Base-by-base conservation (phyloP, 345 rosid genomes). In the Bretschneidera sinensis region DNA sequence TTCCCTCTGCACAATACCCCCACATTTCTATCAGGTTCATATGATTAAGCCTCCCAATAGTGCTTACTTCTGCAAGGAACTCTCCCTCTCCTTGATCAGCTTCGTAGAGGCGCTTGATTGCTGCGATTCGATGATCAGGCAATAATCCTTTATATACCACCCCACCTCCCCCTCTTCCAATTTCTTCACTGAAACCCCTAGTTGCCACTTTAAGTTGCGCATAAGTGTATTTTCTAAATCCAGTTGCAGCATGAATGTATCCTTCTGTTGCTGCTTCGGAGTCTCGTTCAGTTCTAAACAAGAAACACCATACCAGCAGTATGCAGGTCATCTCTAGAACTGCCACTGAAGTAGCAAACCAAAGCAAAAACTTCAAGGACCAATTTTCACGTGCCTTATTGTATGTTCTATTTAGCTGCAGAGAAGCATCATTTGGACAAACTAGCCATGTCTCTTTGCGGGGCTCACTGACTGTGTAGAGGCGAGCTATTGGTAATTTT, bases 41-140 rank as follows among this genome's bases (percentile, higher is more conserved):
- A 64, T 76, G 80, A 28, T 76, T 76, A 19, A 76, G 69, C 57
- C 50, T 72, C 43, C 74, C 80, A 24, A 76, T 76, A 6, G 74
- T 68, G 77, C 68, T 59, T 19, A 76, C 65, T 67, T 76, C 80
- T 43, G 74, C 74, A 11, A 66, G 51, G 47, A 76, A 76, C 23
- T 69, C 81, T 17, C 65, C 81, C 48, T 72, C 81, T 10, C 70
- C 74, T 55, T 66, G 69, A n/a, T 65, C 34, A 1, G 71, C 75
- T 16, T 58, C 68, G 10, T 45, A 49, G 9, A 77, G 72, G 8
- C 25, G 33, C 55, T 77, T 77, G 48, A 77, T 47, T 9, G 81
- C 77, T 17, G 50, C 72, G 15, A 45, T 51, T 59, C 66, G 39
- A 17, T 43, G 17, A 51, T 72, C 70, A 0, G 66, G 17, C 14